Evolutionary conservation across 2,329 filamentous ascomycete species (phyloP).

Genomic region (Venturia effusa): DNA sequence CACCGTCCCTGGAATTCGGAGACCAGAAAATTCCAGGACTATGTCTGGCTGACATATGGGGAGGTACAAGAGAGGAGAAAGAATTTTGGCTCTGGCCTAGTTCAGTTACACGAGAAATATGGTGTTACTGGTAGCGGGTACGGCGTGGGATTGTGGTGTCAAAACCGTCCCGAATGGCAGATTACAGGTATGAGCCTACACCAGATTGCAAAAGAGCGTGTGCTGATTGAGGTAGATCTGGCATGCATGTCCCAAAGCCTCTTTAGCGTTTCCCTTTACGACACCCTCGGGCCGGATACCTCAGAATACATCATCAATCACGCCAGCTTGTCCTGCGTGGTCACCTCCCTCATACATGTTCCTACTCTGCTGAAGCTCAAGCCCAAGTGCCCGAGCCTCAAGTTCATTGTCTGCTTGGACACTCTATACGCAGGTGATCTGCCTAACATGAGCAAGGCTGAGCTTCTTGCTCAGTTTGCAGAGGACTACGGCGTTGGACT

Average conservation of each 20-base stretch:
- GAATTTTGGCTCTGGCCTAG: conserved; percentile 75
- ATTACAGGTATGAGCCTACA: conserved; percentile 46
- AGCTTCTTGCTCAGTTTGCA: conserved; percentile 66
- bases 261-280: conserved; percentile 88
- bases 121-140: conserved; percentile 58
- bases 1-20: conserved; percentile 66
- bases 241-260: conserved; percentile 78
- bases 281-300: conserved; percentile 82
- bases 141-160: conserved; percentile 74
- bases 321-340: conserved; percentile 62
- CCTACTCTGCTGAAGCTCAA: conserved; percentile 71
- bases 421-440: conserved; percentile 66
- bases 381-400: conserved; percentile 66
- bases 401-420: conserved; percentile 81
- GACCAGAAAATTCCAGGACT: conserved; percentile 65
- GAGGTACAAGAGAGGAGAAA: conserved; percentile 69
- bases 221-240: conserved; percentile 48
- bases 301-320: conserved; percentile 97
- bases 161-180: conserved; percentile 84
- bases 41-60: conserved; percentile 73
- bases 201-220: background rate
- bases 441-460: conserved; percentile 65
- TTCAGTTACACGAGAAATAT: conserved; percentile 65
- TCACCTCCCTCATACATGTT: conserved; percentile 71
- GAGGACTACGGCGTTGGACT: conserved; percentile 64